Evolutionary conservation across 2,329 filamentous ascomycete species (phyloP), one percentile per base, ranked within the genome.

Genomic region (Graphilbum fragrans): DNA sequence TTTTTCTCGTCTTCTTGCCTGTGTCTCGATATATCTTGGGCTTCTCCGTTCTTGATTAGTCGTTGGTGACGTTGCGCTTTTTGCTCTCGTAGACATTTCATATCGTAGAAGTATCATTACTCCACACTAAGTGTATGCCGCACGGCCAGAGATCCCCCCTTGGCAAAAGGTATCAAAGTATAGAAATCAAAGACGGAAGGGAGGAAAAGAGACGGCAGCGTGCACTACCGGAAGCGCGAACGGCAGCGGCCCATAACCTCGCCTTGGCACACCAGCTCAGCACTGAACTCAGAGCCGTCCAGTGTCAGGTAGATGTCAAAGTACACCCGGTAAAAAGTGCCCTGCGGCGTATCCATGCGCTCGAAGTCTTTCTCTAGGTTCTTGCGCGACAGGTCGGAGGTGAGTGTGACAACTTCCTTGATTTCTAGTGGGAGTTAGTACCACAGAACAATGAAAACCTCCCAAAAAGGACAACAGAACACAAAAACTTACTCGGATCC

Each of bases 341-440:
- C 92, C 61, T 98, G 90, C 6, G 92, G 88, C 2, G 92, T 96
- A 60, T 96, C 92, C 92, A 96, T 96, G 58, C 92, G 80, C 66
- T 98, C 92, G 56, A 98, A 98, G 61, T 98, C 92, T 65, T 95
- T 96, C 63, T 98, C 92, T 12, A 98, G 80, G 59, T 96, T 96
- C 73, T 96, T 98, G 53, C 90, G 82, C 38, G 88, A 95, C 43
- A 98, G 72, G 59, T 98, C 92, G 2, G 90, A 96, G 2, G 92
- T 96, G 39, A 98, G 79, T 2, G 92, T 98, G 49, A 96, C 92
- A 43, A 96, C 87, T 64, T 96, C 92, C 74, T 96, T 96, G 75
- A 96, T 96, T 52, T 88, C 90, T 95, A 51, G 3, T 6, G 19
- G 32, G n/a, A 18, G 17, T 34, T 34, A 22, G 23, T 17, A 35